These are phyloP conservation scores for Mucor racemosus DNA, from an alignment of 371 early-diverging fungal genomes.

Conservation along the genomic window DNA sequence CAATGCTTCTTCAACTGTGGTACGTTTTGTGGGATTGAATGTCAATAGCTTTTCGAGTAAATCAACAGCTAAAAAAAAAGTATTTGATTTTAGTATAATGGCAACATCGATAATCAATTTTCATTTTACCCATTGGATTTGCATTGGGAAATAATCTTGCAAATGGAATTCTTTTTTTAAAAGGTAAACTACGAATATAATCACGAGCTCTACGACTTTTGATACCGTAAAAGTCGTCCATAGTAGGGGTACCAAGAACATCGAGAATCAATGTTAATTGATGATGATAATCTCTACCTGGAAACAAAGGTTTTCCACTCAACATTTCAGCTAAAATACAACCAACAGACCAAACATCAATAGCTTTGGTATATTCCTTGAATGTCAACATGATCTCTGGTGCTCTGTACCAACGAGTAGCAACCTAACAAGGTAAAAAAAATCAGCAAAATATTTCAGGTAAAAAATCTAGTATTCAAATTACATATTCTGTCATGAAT, in stretches of 20 bases:
- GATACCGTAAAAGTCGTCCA: constrained; percentile 85
- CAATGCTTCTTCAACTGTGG: constrained; percentile 93
- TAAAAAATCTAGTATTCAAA: neutral
- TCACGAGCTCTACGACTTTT: constrained; percentile 85
- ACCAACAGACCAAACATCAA: constrained; percentile 98
- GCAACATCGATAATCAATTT: no score
- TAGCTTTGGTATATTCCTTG: constrained; percentile 93
- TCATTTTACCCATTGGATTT: constrained; percentile 60
- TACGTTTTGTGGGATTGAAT: constrained; percentile 92
- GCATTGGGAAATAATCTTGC: constrained; percentile 82
- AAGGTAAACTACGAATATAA: constrained; percentile 91
- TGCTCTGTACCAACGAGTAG: constrained; percentile 98
- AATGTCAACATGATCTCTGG: constrained; percentile 98
- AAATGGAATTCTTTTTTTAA: constrained; percentile 89
- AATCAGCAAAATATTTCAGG: neutral
- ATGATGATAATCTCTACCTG: constrained; percentile 92
- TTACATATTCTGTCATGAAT: constrained; percentile 94
- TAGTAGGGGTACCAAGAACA: constrained; percentile 96
- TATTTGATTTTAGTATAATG: neutral
- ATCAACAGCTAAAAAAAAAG: constrained; percentile 65
- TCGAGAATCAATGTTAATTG: constrained; percentile 97
- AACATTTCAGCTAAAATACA: constrained; percentile 97
- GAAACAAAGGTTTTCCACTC: constrained; percentile 89
- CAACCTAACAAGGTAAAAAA: constrained; percentile 40
- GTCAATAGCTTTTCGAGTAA: constrained; percentile 91